Evolutionary conservation across 2,329 filamentous ascomycete genomes (phyloP).

Genomic region (Byssochlamys sp.): DNA sequence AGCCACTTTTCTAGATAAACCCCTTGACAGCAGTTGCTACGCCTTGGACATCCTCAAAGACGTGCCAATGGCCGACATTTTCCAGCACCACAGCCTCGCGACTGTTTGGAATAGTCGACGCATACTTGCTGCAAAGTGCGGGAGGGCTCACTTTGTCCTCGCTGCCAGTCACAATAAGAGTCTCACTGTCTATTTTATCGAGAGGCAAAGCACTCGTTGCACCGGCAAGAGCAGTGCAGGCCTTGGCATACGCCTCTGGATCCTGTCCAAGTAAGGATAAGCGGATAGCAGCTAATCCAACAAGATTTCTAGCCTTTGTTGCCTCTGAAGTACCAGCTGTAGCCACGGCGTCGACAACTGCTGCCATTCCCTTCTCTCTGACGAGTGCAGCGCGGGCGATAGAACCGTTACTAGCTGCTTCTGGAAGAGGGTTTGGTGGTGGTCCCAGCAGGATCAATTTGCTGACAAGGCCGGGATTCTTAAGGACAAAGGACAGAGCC

Average conservation of each 20-base stretch:
- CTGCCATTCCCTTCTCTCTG: slow-evolving; percentile 37
- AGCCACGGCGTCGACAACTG: slow-evolving; percentile 33
- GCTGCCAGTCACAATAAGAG: slow-evolving; percentile 37
- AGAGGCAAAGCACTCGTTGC: slow-evolving; percentile 26
- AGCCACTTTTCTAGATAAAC: not conserved
- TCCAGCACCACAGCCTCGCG: slow-evolving; percentile 22
- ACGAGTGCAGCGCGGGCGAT: slow-evolving; percentile 32
- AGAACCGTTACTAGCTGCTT: slow-evolving; percentile 19
- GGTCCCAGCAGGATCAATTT: slow-evolving; percentile 43
- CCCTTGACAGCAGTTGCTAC: slow-evolving; percentile 14
- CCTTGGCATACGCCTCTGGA: slow-evolving; percentile 48
- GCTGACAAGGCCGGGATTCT: slow-evolving; percentile 31
- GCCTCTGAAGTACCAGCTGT: slow-evolving; percentile 27
- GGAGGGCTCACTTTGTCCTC: slow-evolving; percentile 38
- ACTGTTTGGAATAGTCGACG: slow-evolving; percentile 10
- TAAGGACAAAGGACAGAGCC: slow-evolving; percentile 34
- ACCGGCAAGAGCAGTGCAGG: slow-evolving; percentile 40
- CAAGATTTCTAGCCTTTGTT: slow-evolving; percentile 28
- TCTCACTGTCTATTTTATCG: slow-evolving; percentile 21
- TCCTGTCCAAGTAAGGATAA: slow-evolving; percentile 41
- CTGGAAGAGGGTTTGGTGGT: slow-evolving; percentile 37
- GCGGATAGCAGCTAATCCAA: slow-evolving; percentile 35
- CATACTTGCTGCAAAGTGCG: slow-evolving; percentile 24
- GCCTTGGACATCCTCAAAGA: slow-evolving; percentile 39
- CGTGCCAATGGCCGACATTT: slow-evolving; percentile 43